A percentile compares a stretch with the other conserved stretches of the same genome.
These are phyloP conservation scores for Glycine tomentella DNA, from an alignment of 306 rosid genomes.

Conservation along the genomic window DNA sequence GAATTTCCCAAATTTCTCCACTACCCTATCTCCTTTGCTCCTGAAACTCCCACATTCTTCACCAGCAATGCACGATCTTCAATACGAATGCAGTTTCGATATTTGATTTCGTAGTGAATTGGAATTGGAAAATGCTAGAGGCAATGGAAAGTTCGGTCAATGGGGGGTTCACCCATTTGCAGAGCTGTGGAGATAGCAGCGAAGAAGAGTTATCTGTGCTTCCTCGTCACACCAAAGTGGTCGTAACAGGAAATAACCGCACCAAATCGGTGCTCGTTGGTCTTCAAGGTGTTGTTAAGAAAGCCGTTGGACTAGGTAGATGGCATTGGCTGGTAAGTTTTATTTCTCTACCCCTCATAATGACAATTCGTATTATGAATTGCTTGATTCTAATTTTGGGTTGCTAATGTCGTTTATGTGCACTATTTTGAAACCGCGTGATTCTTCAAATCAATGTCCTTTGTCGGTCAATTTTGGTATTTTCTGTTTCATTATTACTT, in stretches of 20 bases:
- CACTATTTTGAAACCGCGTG: constrained; percentile 4
- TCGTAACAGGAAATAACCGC: constrained; percentile 93
- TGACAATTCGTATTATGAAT: background rate
- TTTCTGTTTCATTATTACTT: constrained; percentile 8
- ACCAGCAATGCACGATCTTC: constrained; percentile 76
- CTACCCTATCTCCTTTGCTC: constrained; percentile 43
- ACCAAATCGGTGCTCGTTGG: constrained; percentile 99
- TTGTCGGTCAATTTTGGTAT: constrained; percentile 46
- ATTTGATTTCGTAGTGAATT: constrained; percentile 22
- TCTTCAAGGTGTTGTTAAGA: constrained; percentile 95
- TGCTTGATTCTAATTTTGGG: background rate
- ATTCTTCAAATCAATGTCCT: constrained; percentile 42
- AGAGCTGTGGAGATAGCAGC: constrained; percentile 93
- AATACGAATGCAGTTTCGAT: constrained; percentile 51
- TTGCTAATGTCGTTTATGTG: constrained; percentile 44
- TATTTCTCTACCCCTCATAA: background rate
- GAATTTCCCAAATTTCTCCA: constrained; percentile 59
- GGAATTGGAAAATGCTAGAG: constrained; percentile 67
- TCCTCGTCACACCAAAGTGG: constrained; percentile 97
- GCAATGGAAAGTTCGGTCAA: constrained; percentile 88
- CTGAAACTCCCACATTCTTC: constrained; percentile 51
- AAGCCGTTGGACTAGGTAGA: constrained; percentile 96
- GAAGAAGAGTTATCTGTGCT: constrained; percentile 97
- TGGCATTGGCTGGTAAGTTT: constrained; percentile 99
- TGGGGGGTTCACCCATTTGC: constrained; percentile 89